A percentile compares a stretch with the other conserved stretches of the same genome.
Evolutionary conservation across 1,284 basidiomycete species (phyloP).

Genomic region (Sanguinoderma infundibulare): DNA sequence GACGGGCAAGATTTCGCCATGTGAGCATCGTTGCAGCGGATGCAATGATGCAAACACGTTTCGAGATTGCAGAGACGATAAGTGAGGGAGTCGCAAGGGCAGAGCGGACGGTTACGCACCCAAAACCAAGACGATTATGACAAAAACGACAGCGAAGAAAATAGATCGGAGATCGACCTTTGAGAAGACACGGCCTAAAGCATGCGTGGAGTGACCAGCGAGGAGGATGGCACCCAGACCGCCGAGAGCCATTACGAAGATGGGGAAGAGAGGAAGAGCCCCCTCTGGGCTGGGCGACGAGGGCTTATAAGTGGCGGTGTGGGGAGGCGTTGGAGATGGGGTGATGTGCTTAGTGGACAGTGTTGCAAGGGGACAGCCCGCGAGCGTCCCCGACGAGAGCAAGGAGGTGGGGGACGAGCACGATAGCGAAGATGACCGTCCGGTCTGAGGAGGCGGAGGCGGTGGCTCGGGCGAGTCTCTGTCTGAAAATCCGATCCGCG

Average conservation of each 20-base stretch:
- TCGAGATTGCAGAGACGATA: constrained; percentile 1
- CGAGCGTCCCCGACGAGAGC: constrained; percentile 37
- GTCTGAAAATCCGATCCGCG: constrained; percentile 12
- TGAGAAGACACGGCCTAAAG: constrained; percentile 49
- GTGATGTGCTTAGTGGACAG: constrained; percentile 42
- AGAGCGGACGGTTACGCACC: constrained; percentile 51
- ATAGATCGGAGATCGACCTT: constrained; percentile 70
- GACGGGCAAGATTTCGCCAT: constrained; percentile 7
- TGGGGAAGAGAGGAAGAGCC: constrained; percentile 44
- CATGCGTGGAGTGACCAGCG: constrained; percentile 53
- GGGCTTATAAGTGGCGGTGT: constrained; percentile 40
- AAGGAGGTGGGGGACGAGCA: constrained; percentile 15
- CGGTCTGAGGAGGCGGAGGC: constrained; percentile 4
- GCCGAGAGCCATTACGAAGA: constrained; percentile 68
- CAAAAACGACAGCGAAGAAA: constrained; percentile 67
- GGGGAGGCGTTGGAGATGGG: constrained; percentile 39
- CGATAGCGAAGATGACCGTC: constrained; percentile 20
- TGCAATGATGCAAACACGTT: background rate
- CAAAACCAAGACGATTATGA: constrained; percentile 70
- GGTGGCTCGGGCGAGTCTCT: constrained; percentile 35
- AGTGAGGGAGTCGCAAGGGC: constrained; percentile 1
- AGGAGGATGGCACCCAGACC: constrained; percentile 62
- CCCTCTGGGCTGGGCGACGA: constrained; percentile 31
- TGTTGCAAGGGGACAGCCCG: constrained; percentile 45
- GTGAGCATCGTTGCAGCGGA: background rate